Evolutionary conservation across 352 stramenopile species (phyloP), one percentile per base, ranked within the genome.

Genomic region (Phytopythium cucurbitacearum): DNA sequence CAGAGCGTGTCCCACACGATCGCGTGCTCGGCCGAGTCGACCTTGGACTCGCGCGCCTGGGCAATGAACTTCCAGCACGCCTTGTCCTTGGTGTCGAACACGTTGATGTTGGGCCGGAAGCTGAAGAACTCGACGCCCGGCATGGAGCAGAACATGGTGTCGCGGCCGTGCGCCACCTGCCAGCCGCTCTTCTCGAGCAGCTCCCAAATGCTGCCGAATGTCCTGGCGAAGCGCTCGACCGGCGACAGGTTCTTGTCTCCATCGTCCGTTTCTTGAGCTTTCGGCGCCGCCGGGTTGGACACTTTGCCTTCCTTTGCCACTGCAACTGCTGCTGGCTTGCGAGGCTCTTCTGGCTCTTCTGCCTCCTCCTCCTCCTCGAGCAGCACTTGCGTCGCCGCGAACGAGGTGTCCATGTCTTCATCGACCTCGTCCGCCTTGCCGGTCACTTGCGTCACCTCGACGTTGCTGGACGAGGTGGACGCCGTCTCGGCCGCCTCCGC

Each of bases 41-140:
- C 57, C 9, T 81, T 60, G 13, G 40, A 40, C n/a, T 69, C 56
- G 13, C 68, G 60, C 7, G 65, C 56, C 7, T 65, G 44, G 48
- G 73, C 67, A 41, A 91, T 69, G 64, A 79, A 89, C 49, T 91
- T 91, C 81, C 81, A 91, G 52, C 76, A 88, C 12, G 81, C 81
- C 61, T 91, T 89, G 12, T 71, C 60, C 59, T 85, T 87, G 32
- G 67, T 76, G 65, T 91, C 81, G 34, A 91, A 91, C 45, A 89
- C 76, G 64, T 89, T 91, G 44, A 91, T 76, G 60, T 89, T 91
- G 21, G 81, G 81, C 39, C 79, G 78, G 38, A 91, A 91, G 60
- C 86, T 88, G 68, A 87, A 88, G 49, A 91, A 91, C 58, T 85
- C 67, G 34, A 85, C 85, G 32, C 67, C 78, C 0, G 81, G 81